Percentiles rank a stretch among this genome's conserved stretches.
Conservation (phyloP, 345 rosid genomes). For the Rhodomyrtus tomentosa region DNA sequence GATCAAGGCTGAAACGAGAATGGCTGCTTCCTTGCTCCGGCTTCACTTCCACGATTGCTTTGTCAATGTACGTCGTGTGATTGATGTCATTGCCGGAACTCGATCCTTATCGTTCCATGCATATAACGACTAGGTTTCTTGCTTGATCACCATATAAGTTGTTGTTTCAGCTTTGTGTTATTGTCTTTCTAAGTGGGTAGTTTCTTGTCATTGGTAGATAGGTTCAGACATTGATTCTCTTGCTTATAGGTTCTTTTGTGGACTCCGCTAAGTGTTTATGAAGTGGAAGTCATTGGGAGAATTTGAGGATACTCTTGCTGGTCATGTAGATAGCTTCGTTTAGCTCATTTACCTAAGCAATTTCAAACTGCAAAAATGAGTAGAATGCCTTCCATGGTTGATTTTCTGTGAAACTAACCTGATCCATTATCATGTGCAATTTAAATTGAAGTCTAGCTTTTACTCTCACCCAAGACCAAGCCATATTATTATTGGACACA, state of each 20-base stretch:
- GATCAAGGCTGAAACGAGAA: constrained; percentile 39
- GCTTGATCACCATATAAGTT: neutral
- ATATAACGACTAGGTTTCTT: neutral
- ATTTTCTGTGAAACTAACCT: neutral
- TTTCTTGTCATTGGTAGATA: neutral
- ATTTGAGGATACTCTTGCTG: neutral
- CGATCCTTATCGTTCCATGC: neutral
- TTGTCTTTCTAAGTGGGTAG: neutral
- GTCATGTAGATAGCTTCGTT: neutral
- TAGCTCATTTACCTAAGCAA: neutral
- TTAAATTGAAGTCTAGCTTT: neutral
- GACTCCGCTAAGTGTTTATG: no score
- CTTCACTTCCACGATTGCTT: constrained; percentile 74
- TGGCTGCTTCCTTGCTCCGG: constrained; percentile 62
- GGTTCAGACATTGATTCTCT: neutral
- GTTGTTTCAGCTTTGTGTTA: neutral
- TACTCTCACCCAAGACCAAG: neutral
- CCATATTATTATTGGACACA: neutral
- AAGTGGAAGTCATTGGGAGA: neutral
- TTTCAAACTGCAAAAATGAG: neutral
- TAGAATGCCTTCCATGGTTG: neutral
- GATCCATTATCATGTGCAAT: neutral
- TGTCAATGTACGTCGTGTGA: constrained; percentile 34
- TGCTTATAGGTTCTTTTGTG: no score
- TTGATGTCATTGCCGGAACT: neutral